phyloP scores from a whole-genome alignment of 1,284 basidiomycete genomes.

The Ustilago loliicola region DNA sequence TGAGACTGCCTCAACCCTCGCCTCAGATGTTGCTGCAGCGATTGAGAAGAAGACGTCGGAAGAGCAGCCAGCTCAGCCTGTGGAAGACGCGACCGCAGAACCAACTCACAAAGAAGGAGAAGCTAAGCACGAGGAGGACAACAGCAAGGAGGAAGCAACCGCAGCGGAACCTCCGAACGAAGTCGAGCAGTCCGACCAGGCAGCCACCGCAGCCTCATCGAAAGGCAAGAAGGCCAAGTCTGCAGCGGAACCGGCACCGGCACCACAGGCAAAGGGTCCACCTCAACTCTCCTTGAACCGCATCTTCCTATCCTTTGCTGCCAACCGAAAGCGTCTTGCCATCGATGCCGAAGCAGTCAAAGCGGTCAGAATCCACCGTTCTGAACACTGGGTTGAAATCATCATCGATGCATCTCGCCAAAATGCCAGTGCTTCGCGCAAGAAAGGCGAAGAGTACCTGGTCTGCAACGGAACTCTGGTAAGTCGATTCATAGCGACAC shows the following conservation, averaged over 20 bases:
- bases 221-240: slow-evolving; percentile 7
- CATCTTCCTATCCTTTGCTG: slow-evolving; percentile 92
- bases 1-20: background rate
- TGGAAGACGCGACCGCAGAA: background rate
- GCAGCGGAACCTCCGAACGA: background rate
- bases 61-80: slow-evolving; percentile 1
- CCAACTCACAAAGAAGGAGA: slow-evolving; percentile 2
- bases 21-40: background rate
- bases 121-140: background rate
- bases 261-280: slow-evolving; percentile 42
- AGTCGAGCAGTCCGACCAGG: background rate
- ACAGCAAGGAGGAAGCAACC: background rate
- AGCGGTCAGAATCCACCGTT: slow-evolving; percentile 82
- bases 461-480: slow-evolving; percentile 77
- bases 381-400: slow-evolving; percentile 88
- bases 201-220: background rate
- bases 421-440: slow-evolving; percentile 1
- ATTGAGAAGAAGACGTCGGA: background rate
- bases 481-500: background rate
- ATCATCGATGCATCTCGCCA: slow-evolving; percentile 71
- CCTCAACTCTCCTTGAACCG: slow-evolving; percentile 72
- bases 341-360: slow-evolving; percentile 89
- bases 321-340: slow-evolving; percentile 85
- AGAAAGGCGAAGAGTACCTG: slow-evolving; percentile 74
- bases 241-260: background rate